Evolutionary conservation across 75 land plant genomes (phyloP), one percentile per base, ranked within the genome.

Genomic region (Pinus albicaulis): DNA sequence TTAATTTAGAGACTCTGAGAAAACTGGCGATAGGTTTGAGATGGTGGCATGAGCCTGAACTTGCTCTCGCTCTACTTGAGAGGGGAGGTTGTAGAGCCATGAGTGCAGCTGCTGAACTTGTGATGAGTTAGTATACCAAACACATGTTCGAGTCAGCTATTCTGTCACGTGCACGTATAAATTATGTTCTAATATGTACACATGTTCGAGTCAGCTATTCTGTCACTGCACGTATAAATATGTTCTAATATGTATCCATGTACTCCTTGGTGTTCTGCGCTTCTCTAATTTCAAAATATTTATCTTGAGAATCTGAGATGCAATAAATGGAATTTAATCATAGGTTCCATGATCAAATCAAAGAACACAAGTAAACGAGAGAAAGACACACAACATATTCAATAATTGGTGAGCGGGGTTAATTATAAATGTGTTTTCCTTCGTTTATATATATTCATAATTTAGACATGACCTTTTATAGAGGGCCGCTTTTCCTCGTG

Each of bases 21-120:
- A 89, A 59, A 76, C 65, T 94, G 70, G 92, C 94, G 15, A 78
- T 56, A 36, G 92, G 90, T 16, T 74, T 94, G 63, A 90, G 91
- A 74, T 83, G 86, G 68, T 94, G 97, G 95, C 85, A 94, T 74
- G 95, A 94, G 68, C 80, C 80, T 59, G 89, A 94, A 57, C 83
- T 94, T 22, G 97, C 95, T 31, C 74, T 90, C 23, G 82, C 95
- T 7, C 84, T 94, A 24, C 80, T 94, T 4, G 95, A 94, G 76
- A 76, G 88, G 60, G 97, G 92, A 28, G 97, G 95, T 14, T 58
- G 77, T 55, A 72, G 58, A 36, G 82, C 86, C 74, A 79, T 94
- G 76, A 80, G 87, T 60, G 79, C 78, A 48, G 89, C 86, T n/a
- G 89, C 85, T 17, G 92, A 94, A 36, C 74, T 89, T n/a, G 58